These are phyloP conservation scores for Metschnikowia santaceciliae DNA, from an alignment of 805 yeast species.

Conservation along the genomic window DNA sequence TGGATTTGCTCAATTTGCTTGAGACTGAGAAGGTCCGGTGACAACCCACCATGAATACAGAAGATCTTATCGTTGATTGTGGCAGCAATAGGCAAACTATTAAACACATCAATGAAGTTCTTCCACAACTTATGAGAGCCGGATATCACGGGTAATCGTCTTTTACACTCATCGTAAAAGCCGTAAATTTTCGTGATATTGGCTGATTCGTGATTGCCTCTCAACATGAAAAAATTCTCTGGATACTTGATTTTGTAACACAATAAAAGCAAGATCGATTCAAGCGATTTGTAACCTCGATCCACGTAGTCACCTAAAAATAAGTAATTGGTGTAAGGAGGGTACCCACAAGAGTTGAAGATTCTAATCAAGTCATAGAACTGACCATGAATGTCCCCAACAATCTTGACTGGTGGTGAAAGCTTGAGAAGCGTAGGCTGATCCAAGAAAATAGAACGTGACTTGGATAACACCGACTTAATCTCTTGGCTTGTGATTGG, in stretches of 20 bases:
- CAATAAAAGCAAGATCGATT: slow-evolving; percentile 48
- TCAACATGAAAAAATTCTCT: slow-evolving; percentile 55
- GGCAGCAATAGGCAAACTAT: slow-evolving; percentile 59
- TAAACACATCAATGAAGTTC: slow-evolving; percentile 50
- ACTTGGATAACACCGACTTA: slow-evolving; percentile 51
- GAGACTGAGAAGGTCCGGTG: slow-evolving; percentile 64
- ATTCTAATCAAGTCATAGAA: slow-evolving; percentile 51
- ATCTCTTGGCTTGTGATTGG: slow-evolving; percentile 52
- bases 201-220: slow-evolving; percentile 60
- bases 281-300: slow-evolving; percentile 55
- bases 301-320: slow-evolving; percentile 60
- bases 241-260: slow-evolving; percentile 57
- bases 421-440: slow-evolving; percentile 65
- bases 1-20: slow-evolving; percentile 66
- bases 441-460: slow-evolving; percentile 55
- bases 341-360: slow-evolving; percentile 56
- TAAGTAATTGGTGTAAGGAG: slow-evolving; percentile 53
- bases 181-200: slow-evolving; percentile 58
- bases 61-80: slow-evolving; percentile 55
- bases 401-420: slow-evolving; percentile 77
- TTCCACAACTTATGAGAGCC: slow-evolving; percentile 46
- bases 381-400: slow-evolving; percentile 80
- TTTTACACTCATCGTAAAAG: slow-evolving; percentile 57
- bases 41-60: slow-evolving; percentile 68
- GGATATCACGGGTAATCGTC: slow-evolving; percentile 36